phyloP scores from a whole-genome alignment of 306 rosid genomes.

The Quercus suber region DNA sequence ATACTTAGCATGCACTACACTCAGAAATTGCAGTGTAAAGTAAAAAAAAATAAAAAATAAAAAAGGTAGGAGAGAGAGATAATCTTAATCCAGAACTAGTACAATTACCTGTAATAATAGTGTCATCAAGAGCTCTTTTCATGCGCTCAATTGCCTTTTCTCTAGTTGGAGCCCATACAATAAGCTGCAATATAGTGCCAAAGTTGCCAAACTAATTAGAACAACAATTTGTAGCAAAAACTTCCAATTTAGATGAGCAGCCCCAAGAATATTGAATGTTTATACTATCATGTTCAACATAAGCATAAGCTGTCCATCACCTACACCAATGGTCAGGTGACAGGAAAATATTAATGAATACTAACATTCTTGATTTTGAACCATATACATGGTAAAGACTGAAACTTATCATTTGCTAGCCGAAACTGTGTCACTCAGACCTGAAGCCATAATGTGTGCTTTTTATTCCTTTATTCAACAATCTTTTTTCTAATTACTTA shows the following conservation, averaged over 20 bases:
- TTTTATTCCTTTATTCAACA: background rate
- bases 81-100: conserved; percentile 13
- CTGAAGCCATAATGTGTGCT: background rate
- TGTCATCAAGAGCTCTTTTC: conserved; percentile 97
- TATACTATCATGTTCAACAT: background rate
- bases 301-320: background rate
- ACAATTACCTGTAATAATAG: conserved; percentile 76
- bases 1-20: background rate
- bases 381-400: background rate
- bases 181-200: conserved; percentile 53
- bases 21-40: background rate
- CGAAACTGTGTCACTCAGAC: background rate
- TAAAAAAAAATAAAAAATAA: background rate
- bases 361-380: background rate
- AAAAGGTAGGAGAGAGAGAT: background rate
- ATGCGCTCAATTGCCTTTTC: conserved; percentile 97
- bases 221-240: background rate
- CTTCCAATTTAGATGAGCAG: conserved; percentile 21
- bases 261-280: background rate
- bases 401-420: background rate
- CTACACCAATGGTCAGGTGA: background rate
- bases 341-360: background rate
- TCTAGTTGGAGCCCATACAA: conserved; percentile 99
- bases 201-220: conserved; percentile 4
- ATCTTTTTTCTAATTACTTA: background rate